A percentile compares a stretch with the other conserved stretches of the same genome.
Conservation (phyloP, 2,329 filamentous ascomycete genomes). For the Fusarium sp. region DNA sequence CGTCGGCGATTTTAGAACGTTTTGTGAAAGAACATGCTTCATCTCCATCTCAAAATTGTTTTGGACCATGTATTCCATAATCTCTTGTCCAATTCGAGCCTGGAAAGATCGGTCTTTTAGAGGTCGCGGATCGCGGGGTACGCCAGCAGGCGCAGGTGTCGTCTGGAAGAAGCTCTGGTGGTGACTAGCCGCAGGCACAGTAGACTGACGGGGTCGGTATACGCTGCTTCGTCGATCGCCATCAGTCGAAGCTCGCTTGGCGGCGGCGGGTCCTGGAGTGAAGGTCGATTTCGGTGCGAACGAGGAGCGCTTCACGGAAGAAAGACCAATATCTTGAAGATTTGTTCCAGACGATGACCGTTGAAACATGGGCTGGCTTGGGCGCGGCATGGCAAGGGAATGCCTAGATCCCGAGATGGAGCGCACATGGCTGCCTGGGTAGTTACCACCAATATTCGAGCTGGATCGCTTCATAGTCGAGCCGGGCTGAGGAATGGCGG, state of each 20-base stretch:
- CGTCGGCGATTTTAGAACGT: constrained; percentile 91
- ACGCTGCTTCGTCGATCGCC: constrained; percentile 82
- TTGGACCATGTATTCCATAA: constrained; percentile 90
- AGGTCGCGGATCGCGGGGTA: constrained; percentile 87
- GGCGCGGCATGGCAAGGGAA: constrained; percentile 84
- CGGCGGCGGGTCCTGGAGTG: constrained; percentile 62
- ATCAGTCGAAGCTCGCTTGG: constrained; percentile 59
- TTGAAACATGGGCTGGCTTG: constrained; percentile 87
- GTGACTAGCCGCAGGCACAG: constrained; percentile 73
- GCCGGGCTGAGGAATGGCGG: constrained; percentile 86
- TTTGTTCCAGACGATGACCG: constrained; percentile 86
- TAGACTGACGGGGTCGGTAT: constrained; percentile 76
- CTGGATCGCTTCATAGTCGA: constrained; percentile 95
- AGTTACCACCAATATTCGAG: constrained; percentile 75
- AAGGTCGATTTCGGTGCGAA: constrained; percentile 76
- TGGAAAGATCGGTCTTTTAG: constrained; percentile 85
- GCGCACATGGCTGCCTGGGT: constrained; percentile 77
- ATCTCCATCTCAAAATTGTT: constrained; percentile 98
- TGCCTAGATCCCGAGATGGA: constrained; percentile 86
- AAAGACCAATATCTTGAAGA: constrained; percentile 80
- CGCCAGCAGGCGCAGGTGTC: constrained; percentile 81
- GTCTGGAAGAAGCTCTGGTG: constrained; percentile 98
- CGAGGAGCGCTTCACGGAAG: constrained; percentile 86
- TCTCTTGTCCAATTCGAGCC: constrained; percentile 83
- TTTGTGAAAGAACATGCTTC: constrained; percentile 91